Evolutionary conservation across 2,329 filamentous ascomycete species (phyloP), one percentile per base, ranked within the genome.

Genomic region (Stagonosporopsis cucurbitacearum): DNA sequence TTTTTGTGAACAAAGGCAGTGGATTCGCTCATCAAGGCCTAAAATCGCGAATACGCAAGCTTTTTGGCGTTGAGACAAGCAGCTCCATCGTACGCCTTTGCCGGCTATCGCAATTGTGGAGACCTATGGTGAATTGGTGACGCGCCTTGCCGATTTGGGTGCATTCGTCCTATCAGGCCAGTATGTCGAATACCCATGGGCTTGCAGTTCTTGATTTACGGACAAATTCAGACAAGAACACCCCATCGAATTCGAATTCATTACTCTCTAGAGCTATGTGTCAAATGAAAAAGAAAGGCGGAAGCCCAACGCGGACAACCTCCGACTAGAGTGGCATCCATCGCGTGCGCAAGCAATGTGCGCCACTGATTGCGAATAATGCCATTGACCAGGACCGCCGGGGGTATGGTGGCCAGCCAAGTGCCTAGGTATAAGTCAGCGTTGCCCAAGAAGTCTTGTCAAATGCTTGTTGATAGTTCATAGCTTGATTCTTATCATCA

Each of bases 101-200:
- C 36, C 30, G 43, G 42, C 43, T 54, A 54, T 54, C 50, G 50
- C 50, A 54, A 54, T 54, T 54, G 50, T 48, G 50, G 50, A 47
- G 50, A 37, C 44, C 43, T 19, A 54, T 54, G 50, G 44, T 54
- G 50, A 43, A 54, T 48, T 22, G 28, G 22, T 43, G 37, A 43
- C 50, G 43, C 28, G n/a, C 50, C 37, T 54, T 54, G n/a, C 44
- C 44, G 13, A 32, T 54, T 19, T 17, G 36, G 50, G 50, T 20
- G 26, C 33, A 15, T 37, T 25, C 32, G 43, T 25, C 44, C 37
- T 43, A 48, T 48, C 44, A 37, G 37, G 30, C 36, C 25, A 36
- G 17, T 28, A 13, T 30, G 15, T 28, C 13, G 20, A 36, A 53
- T 53, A 42, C 47, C 28, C 43, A 43, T 48, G 43, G 37, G 32